Percentiles rank a stretch among this genome's conserved stretches.
These are phyloP conservation scores for Marsdenia floribunda DNA, from an alignment of 257 asterid genomes.

Conservation along the genomic window DNA sequence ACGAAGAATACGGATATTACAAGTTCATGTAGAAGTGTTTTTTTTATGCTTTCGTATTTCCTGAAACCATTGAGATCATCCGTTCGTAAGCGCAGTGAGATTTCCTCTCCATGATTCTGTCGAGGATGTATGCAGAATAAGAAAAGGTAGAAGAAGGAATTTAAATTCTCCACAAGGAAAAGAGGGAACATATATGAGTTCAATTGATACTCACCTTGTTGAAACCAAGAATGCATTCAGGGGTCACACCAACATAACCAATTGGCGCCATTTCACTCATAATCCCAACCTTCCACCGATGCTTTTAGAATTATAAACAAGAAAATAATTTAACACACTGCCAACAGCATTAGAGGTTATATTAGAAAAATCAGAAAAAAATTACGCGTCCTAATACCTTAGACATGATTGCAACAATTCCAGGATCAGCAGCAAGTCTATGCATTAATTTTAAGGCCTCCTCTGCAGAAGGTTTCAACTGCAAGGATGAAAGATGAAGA, in stretches of 20 bases:
- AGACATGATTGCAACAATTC: slow-evolving; percentile 90
- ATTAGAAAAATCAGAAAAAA: not conserved
- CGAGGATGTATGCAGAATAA: slow-evolving; percentile 6
- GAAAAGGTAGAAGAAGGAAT: slow-evolving; percentile 6
- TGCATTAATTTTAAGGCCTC: slow-evolving; percentile 80
- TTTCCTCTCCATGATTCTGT: slow-evolving; percentile 95
- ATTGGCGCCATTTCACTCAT: slow-evolving; percentile 96
- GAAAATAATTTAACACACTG: slow-evolving; percentile 17
- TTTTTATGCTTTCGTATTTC: slow-evolving; percentile 77
- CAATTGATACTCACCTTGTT: slow-evolving; percentile 57
- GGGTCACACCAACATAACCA: slow-evolving; percentile 90
- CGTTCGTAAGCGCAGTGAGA: slow-evolving; percentile 88
- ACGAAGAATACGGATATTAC: slow-evolving; percentile 31
- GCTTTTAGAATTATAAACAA: slow-evolving; percentile 46
- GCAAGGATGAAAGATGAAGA: slow-evolving; percentile 24
- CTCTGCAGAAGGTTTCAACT: slow-evolving; percentile 84
- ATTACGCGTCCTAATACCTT: slow-evolving; percentile 44
- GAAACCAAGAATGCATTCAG: slow-evolving; percentile 85
- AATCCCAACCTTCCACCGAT: slow-evolving; percentile 89
- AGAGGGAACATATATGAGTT: slow-evolving; percentile 2
- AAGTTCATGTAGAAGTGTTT: slow-evolving; percentile 88
- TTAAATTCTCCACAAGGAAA: not conserved
- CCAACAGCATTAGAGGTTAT: not conserved
- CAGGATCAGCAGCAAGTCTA: slow-evolving; percentile 95
- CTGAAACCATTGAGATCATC: slow-evolving; percentile 96